These are phyloP conservation scores for Cochlearia excelsa DNA, from an alignment of 345 rosid species.

Conservation along the genomic window DNA sequence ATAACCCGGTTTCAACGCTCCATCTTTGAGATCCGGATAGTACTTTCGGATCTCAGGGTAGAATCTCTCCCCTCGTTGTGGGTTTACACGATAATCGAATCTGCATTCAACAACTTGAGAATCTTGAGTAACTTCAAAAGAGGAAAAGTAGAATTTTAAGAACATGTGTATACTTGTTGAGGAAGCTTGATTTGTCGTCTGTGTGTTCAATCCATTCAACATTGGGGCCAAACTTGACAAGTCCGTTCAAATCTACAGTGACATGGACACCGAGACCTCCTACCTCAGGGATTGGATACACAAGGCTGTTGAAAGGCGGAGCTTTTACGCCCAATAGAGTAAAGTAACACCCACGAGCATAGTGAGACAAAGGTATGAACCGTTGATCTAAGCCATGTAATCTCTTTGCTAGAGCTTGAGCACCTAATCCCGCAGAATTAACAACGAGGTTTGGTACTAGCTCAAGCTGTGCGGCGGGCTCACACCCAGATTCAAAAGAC, in stretches of 20 bases:
- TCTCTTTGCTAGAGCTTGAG: constrained; percentile 65
- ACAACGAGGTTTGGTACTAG: constrained; percentile 65
- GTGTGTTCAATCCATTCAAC: constrained; percentile 76
- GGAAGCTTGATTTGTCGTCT: constrained; percentile 66
- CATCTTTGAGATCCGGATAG: constrained; percentile 70
- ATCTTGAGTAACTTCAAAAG: constrained; percentile 20
- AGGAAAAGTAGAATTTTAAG: background rate
- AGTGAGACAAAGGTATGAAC: constrained; percentile 52
- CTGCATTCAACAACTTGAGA: constrained; percentile 38
- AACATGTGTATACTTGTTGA: constrained; percentile 51
- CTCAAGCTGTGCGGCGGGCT: constrained; percentile 49
- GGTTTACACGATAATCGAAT: constrained; percentile 63
- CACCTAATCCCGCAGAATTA: constrained; percentile 83
- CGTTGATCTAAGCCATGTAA: constrained; percentile 46
- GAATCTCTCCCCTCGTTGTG: constrained; percentile 51
- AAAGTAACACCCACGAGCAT: constrained; percentile 87
- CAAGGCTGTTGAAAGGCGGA: constrained; percentile 59
- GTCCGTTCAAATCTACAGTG: constrained; percentile 81
- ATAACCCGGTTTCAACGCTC: constrained; percentile 71
- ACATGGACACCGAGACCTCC: constrained; percentile 94
- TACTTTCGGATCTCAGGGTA: constrained; percentile 77
- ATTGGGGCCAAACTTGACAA: constrained; percentile 91
- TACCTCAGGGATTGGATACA: constrained; percentile 89
- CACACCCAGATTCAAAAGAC: constrained; percentile 46
- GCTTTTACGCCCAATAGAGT: constrained; percentile 49